phyloP scores from a whole-genome alignment of 768 basidiomycete genomes.

The Tylopilus cervinicoccineus region DNA sequence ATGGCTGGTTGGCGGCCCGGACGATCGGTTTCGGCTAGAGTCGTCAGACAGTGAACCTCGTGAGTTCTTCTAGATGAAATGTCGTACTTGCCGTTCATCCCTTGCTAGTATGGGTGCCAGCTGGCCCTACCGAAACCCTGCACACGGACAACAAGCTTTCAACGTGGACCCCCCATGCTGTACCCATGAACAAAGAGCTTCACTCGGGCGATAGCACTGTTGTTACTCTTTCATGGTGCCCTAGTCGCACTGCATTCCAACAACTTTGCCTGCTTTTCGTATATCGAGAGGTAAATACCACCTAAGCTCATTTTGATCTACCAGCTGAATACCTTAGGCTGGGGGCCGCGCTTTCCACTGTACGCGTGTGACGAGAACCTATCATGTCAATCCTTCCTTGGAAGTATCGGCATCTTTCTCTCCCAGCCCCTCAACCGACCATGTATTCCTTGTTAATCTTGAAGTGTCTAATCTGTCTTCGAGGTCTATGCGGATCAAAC shows the following conservation, averaged over 20 bases:
- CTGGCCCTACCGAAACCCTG: constrained; percentile 35
- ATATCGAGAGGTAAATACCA: constrained; percentile 52
- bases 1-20: constrained; percentile 61
- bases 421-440: constrained; percentile 47
- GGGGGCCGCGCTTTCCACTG: constrained; percentile 52
- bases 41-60: constrained; percentile 20
- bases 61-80: constrained; percentile 8
- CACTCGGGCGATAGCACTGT: constrained; percentile 46
- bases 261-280: constrained; percentile 62
- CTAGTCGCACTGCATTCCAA: constrained; percentile 42
- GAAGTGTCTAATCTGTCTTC: constrained; percentile 52
- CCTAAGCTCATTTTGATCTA: neutral
- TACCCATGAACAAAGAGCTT: constrained; percentile 41
- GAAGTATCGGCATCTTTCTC: constrained; percentile 46
- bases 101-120: constrained; percentile 10
- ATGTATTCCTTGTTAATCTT: constrained; percentile 50
- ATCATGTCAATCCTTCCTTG: constrained; percentile 60
- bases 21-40: constrained; percentile 60
- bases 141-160: constrained; percentile 51
- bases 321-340: constrained; percentile 32
- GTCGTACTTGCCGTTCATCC: constrained; percentile 3
- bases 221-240: constrained; percentile 54
- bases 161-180: constrained; percentile 40
- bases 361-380: constrained; percentile 48
- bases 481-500: constrained; percentile 44